Evolutionary conservation across 2,329 filamentous ascomycete species (phyloP).

Genomic region (Curvularia spicifera): DNA sequence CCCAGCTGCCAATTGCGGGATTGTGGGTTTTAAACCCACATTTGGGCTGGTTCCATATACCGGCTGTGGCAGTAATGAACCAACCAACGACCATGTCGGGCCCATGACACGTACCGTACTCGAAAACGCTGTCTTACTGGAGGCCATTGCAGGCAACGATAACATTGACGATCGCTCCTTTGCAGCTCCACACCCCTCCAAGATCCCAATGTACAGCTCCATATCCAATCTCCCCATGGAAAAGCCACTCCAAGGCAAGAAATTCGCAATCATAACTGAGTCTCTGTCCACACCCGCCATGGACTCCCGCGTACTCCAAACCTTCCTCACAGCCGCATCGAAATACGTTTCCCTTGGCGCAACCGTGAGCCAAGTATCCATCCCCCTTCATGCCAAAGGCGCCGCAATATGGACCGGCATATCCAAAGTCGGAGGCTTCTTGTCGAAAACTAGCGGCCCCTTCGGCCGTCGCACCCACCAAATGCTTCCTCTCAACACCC

Average conservation of each 20-base stretch:
- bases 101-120: slow-evolving; percentile 54
- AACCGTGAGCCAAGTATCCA: slow-evolving; percentile 57
- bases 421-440: slow-evolving; percentile 53
- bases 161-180: slow-evolving; percentile 55
- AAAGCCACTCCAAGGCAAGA: slow-evolving; percentile 35
- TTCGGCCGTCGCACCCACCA: slow-evolving; percentile 58
- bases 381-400: slow-evolving; percentile 58
- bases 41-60: slow-evolving; percentile 61
- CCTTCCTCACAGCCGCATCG: slow-evolving; percentile 53
- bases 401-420: slow-evolving; percentile 59
- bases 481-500: slow-evolving; percentile 59
- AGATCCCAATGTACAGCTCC: slow-evolving; percentile 37
- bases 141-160: slow-evolving; percentile 58
- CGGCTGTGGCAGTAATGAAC: slow-evolving; percentile 57
- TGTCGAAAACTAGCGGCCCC: slow-evolving; percentile 49
- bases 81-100: slow-evolving; percentile 59
- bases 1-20: slow-evolving; percentile 48
- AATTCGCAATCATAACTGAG: slow-evolving; percentile 42
- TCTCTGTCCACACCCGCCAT: slow-evolving; percentile 41
- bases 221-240: slow-evolving; percentile 21
- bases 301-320: slow-evolving; percentile 50
- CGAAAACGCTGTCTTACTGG: slow-evolving; percentile 54
- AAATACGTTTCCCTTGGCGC: slow-evolving; percentile 58
- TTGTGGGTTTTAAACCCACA: slow-evolving; percentile 60
- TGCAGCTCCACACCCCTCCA: slow-evolving; percentile 37